Base-by-base conservation (phyloP, 768 basidiomycete species). In the Agaricus sinodeliciosus region DNA sequence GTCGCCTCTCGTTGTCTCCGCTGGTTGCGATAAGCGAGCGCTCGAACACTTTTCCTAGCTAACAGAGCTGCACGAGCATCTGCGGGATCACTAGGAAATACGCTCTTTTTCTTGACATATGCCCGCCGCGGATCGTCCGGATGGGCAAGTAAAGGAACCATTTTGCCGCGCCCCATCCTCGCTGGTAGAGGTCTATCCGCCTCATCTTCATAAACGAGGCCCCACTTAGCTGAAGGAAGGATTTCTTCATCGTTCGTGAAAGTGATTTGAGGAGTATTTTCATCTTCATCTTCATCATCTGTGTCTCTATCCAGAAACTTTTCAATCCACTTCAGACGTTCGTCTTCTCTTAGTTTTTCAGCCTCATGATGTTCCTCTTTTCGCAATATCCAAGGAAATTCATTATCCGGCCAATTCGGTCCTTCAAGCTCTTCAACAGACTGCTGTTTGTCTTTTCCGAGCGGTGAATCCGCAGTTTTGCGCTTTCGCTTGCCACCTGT, bases 391-490 rank as follows among this genome's bases (percentile, higher is more conserved):
- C 89, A 92, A 18, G 90, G 89, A 60, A 90, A 90, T 65, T 82
- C 81, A 7, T 72, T 58, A 60, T 92, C 90, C 6, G 84, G 84
- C 89, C 90, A 91, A 61, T 87, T 84, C 9, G 87, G 85, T 49
- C 68, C 76, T 34, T 78, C 76, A 12, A 48, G 45, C 37, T 16
- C 45, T 25, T 54, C 52, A 3, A n/a, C 40, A 22, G 31, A 11
- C n/a, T 43, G 18, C 4, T 62, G 57, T 58, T 73, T 72, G 39
- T 71, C 71, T 45, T 63, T 67, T 8, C 60, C 58, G 34, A 65
- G 46, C 13, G 55, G 63, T 1, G 65, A 60, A 18, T 75, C 70
- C 51, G 66, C 71, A 3, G 60, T 62, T 63, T 80, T 86, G 60
- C 78, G 81, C 65, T 76, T 81, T 39, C 77, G 71, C 67, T 63